Evolutionary conservation across 495 filamentous ascomycete genomes (phyloP), one percentile per base, ranked within the genome.

Genomic region (Amorphotheca resinae): DNA sequence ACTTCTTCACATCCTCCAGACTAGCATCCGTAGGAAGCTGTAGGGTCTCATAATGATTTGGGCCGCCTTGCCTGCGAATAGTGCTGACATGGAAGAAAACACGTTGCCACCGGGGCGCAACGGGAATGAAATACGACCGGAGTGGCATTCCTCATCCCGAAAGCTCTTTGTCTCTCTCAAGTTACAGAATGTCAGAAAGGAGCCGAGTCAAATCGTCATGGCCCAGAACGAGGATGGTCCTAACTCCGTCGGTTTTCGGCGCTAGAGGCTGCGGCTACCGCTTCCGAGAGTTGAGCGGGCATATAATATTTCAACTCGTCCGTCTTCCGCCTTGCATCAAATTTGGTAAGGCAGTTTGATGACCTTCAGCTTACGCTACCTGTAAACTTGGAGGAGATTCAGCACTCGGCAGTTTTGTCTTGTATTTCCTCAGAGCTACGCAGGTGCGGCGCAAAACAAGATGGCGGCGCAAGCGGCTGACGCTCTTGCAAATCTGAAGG

Each of bases 1-100:
- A 86, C 84, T 82, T 88, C 59, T 95, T 98, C 38, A 98, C 88
- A 33, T 93, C 85, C 2, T 63, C 64, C 1, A 69, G 58, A 21
- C 84, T 73, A 37, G 89, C 87, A 42, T 70, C 72, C 32, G 67
- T 63, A 12, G 76, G 67, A 18, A 98, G 54, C 26, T 80, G 72
- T n/a, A 98, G 73, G 44, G 78, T 80, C 53, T 91, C 79, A 63
- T 96, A 96, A 63, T 87, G 78, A 58, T 66, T 41, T 1, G 26
- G 49, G 51, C 55, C 63, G 44, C 56, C 50, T 9, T 50, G 47
- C 39, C 49, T 55, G 40, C 45, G 43, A 31, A 44, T 22, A 45
- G 45, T 18, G 46, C 66, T 60, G 64, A 60, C 40, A 57, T 71
- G 66, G 52, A 76, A 73, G 12, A 50, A 33, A 11, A 28, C 5